Evolutionary conservation across 106 monocot genomes (phyloP), one percentile per base, ranked within the genome.

Genomic region (Cymbidium sinense): DNA sequence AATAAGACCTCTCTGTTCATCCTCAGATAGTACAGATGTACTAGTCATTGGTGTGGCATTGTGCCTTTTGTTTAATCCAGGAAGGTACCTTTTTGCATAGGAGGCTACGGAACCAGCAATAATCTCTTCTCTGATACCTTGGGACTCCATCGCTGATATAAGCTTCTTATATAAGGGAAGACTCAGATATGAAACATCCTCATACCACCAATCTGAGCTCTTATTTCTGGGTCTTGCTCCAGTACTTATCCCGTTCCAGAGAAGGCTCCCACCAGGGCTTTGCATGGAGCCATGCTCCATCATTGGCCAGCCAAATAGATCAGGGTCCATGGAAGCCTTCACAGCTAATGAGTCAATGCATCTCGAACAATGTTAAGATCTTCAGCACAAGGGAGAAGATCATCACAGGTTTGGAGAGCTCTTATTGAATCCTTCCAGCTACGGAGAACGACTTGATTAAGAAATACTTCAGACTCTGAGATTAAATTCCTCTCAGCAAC

Each of bases 191-290:
- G 83, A 75, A 11, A 79, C 79, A 41, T 83, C 79, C 4, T 83
- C 83, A 54, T 83, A 83, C 83, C 83, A 83, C 83, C 83, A 83
- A 79, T 83, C 83, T 6, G 75, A 70, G 33, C 79, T 83, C 35
- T 43, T 33, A 52, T 50, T 75, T 50, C 39, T 74, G 4, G 83
- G 70, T 28, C 41, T 79, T 2, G 79, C 83, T 35, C 83, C 83
- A 23, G 79, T 83, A 47, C 83, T 83, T 67, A 83, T 83, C 23
- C 83, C 83, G 69, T 83, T 83, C 83, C 83, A 83, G 1, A 83
- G 75, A 27, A 83, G 79, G 67, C 83, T 83, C 0, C 82, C 82
- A 18, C 77, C 77, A 3, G 82, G 82, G 23, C 82, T 82, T 43
- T 78, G 77, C 77, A 77, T 78, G 43, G 82, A 54, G 18, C 82